Conservation (phyloP, 2,329 filamentous ascomycete genomes). For the Diaporthe aspalathi region DNA sequence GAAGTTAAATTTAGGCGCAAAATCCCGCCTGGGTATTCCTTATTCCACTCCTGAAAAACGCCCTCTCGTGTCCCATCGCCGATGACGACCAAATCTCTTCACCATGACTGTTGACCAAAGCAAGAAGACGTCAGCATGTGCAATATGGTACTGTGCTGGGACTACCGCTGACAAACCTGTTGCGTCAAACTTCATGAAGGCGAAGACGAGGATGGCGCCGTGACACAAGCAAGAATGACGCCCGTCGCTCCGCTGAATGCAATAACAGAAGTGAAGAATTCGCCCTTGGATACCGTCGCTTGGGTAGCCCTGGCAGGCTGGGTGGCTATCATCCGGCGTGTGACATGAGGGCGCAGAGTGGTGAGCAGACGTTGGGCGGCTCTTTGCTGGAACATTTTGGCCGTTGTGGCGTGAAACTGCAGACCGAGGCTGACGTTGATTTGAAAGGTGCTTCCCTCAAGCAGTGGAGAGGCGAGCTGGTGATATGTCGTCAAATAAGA, state of each 20-base stretch:
- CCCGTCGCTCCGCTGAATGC: constrained; percentile 22
- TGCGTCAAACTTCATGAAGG: not conserved
- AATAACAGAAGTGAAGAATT: constrained; percentile 5
- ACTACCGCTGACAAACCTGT: not conserved
- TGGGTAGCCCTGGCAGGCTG: not conserved
- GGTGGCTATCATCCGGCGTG: constrained; percentile 18
- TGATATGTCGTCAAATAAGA: not conserved
- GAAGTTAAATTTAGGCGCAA: not conserved
- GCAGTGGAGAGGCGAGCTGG: no score
- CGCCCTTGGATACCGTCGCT: constrained; percentile 3
- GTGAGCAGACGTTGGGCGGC: constrained; percentile 26
- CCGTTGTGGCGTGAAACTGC: not conserved
- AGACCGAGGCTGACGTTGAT: not conserved
- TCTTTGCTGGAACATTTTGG: constrained; percentile 29
- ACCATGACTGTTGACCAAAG: not conserved
- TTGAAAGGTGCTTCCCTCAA: no score
- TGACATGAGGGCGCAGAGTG: constrained; percentile 6
- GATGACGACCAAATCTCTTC: not conserved
- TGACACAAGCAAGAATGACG: constrained; percentile 3
- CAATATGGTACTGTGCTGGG: no score
- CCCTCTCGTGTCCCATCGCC: not conserved
- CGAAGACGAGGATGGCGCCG: not conserved
- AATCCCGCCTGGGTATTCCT: constrained; percentile 18
- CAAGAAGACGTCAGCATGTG: not conserved
- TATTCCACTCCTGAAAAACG: not conserved